Conservation (phyloP, 805 yeast genomes). For the Lipomyces anomalus region DNA sequence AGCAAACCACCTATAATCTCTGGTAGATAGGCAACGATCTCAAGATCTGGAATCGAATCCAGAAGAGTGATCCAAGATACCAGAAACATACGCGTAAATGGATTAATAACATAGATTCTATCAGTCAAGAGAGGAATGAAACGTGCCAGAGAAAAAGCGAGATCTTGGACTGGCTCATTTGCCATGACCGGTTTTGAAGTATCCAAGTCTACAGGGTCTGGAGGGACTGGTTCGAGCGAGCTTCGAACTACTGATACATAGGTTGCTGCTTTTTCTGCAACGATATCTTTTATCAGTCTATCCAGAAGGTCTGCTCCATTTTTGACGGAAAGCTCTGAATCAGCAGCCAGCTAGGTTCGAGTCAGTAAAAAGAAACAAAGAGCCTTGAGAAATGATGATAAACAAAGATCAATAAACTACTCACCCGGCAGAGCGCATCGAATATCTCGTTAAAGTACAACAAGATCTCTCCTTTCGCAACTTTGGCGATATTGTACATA, state of each 20-base stretch:
- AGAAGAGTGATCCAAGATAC: constrained; percentile 92
- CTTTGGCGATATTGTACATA: constrained; percentile 90
- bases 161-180: constrained; percentile 30
- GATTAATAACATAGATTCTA: constrained; percentile 85
- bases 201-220: constrained; percentile 22
- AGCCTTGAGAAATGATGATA: background rate
- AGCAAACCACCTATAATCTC: constrained; percentile 81
- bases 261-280: constrained; percentile 86
- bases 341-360: constrained; percentile 58
- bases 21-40: constrained; percentile 79
- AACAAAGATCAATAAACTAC: background rate
- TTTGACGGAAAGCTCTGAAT: constrained; percentile 82
- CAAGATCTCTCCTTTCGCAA: constrained; percentile 90
- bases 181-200: constrained; percentile 29
- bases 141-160: constrained; percentile 74
- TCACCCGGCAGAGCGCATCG: constrained; percentile 85
- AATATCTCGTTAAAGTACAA: constrained; percentile 90
- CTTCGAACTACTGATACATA: constrained; percentile 66
- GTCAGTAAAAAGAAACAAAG: background rate
- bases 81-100: constrained; percentile 83
- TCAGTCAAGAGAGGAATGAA: constrained; percentile 90
- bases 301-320: constrained; percentile 94
- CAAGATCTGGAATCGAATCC: constrained; percentile 88
- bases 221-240: constrained; percentile 12
- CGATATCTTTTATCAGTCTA: constrained; percentile 85